These are phyloP conservation scores for Mycena albidolilacea DNA, from an alignment of 768 basidiomycete genomes.

Conservation along the genomic window DNA sequence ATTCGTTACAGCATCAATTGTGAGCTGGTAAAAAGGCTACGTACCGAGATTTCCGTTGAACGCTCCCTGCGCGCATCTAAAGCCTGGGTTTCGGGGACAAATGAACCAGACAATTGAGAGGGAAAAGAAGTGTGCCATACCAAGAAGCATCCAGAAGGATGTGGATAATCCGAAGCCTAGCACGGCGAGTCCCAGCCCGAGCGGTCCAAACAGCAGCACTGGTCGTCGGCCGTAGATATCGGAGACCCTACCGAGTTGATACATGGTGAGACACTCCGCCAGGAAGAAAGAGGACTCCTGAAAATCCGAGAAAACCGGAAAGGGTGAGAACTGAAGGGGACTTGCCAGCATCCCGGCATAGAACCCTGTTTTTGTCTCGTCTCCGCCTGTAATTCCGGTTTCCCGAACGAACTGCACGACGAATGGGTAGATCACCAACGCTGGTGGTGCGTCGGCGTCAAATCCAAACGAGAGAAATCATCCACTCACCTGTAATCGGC, in stretches of 20 bases:
- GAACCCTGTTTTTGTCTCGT: conserved; percentile 43
- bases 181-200: conserved; percentile 41
- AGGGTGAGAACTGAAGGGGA: too few species aligned
- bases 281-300: conserved; percentile 47
- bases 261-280: conserved; percentile 41
- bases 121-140: background rate
- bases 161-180: conserved; percentile 45
- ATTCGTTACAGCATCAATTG: too few species aligned
- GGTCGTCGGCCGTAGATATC: conserved; percentile 46
- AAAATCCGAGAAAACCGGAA: background rate
- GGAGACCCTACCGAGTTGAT: conserved; percentile 45
- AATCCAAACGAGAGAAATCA: too few species aligned
- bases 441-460: background rate
- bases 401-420: conserved; percentile 43
- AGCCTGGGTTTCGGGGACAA: background rate
- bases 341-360: conserved; percentile 45
- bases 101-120: background rate
- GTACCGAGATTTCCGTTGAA: conserved; percentile 37
- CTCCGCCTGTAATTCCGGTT: conserved; percentile 40
- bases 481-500: too few species aligned
- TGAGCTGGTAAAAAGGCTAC: background rate
- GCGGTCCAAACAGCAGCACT: conserved; percentile 41
- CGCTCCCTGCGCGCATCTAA: conserved; percentile 31
- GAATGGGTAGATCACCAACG: conserved; percentile 42
- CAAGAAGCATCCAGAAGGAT: conserved; percentile 36